Conservation (phyloP, 2,329 filamentous ascomycete species). For the Xylaria sp. region DNA sequence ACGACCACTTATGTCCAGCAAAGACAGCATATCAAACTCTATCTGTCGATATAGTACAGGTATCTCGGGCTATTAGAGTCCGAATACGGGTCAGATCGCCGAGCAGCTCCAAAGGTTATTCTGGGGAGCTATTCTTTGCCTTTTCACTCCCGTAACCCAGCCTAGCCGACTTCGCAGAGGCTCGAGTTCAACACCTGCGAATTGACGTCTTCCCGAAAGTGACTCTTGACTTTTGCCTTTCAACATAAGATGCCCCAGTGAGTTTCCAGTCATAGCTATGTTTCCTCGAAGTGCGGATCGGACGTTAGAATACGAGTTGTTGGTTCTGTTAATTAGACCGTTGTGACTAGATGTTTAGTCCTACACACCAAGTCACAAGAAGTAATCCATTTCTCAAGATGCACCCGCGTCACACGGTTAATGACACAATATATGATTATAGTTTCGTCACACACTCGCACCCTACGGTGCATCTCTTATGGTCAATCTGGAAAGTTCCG, state of each 20-base stretch:
- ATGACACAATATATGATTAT: slow-evolving; percentile 6
- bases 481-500: not conserved
- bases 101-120: not conserved
- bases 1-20: not conserved
- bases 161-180: no score
- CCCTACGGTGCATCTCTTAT: not conserved
- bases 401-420: slow-evolving; percentile 4
- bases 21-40: not conserved
- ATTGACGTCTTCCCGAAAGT: not conserved
- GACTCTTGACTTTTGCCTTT: not conserved
- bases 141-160: not conserved
- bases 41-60: not conserved
- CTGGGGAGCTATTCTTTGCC: not conserved
- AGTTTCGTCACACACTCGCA: not conserved
- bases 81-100: not conserved
- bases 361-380: slow-evolving; percentile 1
- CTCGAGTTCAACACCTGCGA: not conserved
- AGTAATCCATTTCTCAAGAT: not conserved
- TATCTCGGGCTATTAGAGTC: slow-evolving; percentile 5
- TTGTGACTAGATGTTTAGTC: not conserved
- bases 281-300: not conserved
- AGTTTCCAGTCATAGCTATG: not conserved
- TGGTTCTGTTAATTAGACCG: not conserved
- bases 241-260: not conserved
- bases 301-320: not conserved